Conservation (phyloP, 192 early-diverging fungal genomes). For the Bifiguratus adelaidae region DNA sequence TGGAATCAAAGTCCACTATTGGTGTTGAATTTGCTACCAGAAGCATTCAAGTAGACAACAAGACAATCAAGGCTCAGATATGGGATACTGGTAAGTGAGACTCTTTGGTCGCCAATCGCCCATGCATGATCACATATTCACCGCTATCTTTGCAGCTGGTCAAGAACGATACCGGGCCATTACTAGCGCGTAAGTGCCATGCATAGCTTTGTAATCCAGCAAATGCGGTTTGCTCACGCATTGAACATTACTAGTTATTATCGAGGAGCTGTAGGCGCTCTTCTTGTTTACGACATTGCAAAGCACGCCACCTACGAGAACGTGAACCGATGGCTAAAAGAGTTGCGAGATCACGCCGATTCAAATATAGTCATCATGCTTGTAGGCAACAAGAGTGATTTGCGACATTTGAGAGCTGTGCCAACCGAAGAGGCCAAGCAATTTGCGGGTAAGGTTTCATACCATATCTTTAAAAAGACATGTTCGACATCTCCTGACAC, state of each 20-base stretch:
- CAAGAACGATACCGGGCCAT: constrained; percentile 80
- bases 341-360: constrained; percentile 94
- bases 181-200: constrained; percentile 45
- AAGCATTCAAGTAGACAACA: constrained; percentile 91
- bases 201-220: not conserved
- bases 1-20: constrained; percentile 98
- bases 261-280: constrained; percentile 92
- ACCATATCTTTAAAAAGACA: not conserved
- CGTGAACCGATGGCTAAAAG: constrained; percentile 96
- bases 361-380: constrained; percentile 99
- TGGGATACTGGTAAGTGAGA: constrained; percentile 89
- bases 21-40: constrained; percentile 98
- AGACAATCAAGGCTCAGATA: constrained; percentile 98
- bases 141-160: constrained; percentile 28
- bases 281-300: constrained; percentile 97
- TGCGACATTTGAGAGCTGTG: constrained; percentile 91
- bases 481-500: not conserved
- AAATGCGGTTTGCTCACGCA: not conserved
- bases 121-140: not conserved
- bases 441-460: constrained; percentile 70
- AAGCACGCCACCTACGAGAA: constrained; percentile 94
- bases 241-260: constrained; percentile 56
- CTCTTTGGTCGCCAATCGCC: constrained; percentile 1
- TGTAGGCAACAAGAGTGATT: constrained; percentile 99
- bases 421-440: constrained; percentile 97